Evolutionary conservation across 768 basidiomycete species (phyloP), one percentile per base, ranked within the genome.

Genomic region (Dioszegia crocea): DNA sequence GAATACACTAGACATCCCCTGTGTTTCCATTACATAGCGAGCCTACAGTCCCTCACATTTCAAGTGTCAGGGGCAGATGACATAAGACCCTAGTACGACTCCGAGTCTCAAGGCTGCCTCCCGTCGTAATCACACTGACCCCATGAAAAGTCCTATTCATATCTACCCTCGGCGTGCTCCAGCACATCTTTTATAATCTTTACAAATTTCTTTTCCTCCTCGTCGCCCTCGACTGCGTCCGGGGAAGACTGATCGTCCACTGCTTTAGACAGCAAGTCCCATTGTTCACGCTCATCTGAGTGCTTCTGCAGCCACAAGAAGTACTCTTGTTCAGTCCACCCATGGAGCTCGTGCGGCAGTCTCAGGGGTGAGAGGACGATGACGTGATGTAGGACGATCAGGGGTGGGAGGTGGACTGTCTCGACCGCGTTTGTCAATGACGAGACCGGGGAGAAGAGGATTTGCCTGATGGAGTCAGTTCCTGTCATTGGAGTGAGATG

Each of bases 271-370:
- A 99, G 79, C 44, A 98, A 81, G 14, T 83, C 84, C 83, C 85
- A 84, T 8, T 87, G 83, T 73, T 97, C 94, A 26, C 62, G 57
- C 59, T 82, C 83, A 60, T 86, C 84, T 1, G 84, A 80, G 70
- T 97, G 96, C 73, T 96, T 93, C 59, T 90, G 88, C 12, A 98
- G 82, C 92, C 93, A 99, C 43, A 89, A 84, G 48, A 96, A 89
- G 76, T 99, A 99, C 79, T 98, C 96, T 3, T 87, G 83, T 72
- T 97, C 91, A 57, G 89, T 87, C 94, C 96, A 98, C 0, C 88
- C 87, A 70, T 97, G 91, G 56, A 91, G 76, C 48, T 83, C 82
- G 74, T 99, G 91, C 10, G 96, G 94, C 38, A 98, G 81, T 4
- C 68, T 62, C 11, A 79, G 48, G 0, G 88, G 86, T 1, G 90